Base-by-base conservation (phyloP, 768 basidiomycete genomes). In the Macrolepiota dolichaula region DNA sequence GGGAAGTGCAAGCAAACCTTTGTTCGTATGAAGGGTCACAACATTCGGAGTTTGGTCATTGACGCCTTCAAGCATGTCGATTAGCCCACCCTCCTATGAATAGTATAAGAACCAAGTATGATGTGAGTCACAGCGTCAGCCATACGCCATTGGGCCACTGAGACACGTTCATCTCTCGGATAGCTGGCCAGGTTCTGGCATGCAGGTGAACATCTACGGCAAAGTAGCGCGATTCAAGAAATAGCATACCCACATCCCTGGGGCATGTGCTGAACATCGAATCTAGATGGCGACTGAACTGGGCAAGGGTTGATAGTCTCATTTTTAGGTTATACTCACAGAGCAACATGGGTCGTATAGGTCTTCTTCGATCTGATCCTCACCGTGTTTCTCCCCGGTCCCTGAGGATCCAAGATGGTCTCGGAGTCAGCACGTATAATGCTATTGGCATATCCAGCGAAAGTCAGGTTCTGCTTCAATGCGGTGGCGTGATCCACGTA, bases 301-400 rank as follows among this genome's bases (percentile, higher is more conserved):
- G 44, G 60, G 25, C n/a, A 4, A 47, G 32, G 7, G 4, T 46
- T 51, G 15, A 47, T 3, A 46, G 13, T 7, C 27, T 38, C 29
- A 32, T 3, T 32, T 32, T 25, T 37, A 9, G 29, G 0, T 35
- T 13, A 55, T 36, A 72, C 81, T 38, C 67, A 85, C 82, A 85
- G 74, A 2, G 79, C 78, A 51, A 83, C 81, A 63, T 84, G 82
- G 13, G 76, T 82, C 3, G 74, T 79, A 66, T 81, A 87, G 3
- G 72, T 71, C 47, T 82, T 80, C 64, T 79, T 80, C 13, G 80
- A 79, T 49, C 74, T 71, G 62, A 87, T 78, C 47, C 86, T 76
- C 37, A 85, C 82, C 13, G 83, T 84, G 52, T 79, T 74, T 27
- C 86, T 73, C 17, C 86, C 86, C 15, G 79, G 70, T 1, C 81